Percentiles rank a stretch among this genome's conserved stretches.
Evolutionary conservation across 2,329 filamentous ascomycete species (phyloP).

Genomic region (Chalaropsis thielavioides): DNA sequence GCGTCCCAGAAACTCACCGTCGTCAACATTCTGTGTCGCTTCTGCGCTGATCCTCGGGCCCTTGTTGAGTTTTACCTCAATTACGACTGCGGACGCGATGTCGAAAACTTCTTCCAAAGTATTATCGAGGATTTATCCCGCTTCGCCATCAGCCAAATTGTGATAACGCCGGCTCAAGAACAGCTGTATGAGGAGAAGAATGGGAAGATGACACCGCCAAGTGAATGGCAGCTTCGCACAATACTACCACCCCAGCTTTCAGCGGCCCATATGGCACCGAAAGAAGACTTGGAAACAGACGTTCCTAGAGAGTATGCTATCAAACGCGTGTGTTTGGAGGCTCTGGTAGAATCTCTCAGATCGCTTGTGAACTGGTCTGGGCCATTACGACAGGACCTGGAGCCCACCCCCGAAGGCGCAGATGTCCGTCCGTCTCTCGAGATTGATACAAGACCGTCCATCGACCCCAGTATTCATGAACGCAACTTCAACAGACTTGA

Average conservation of each 20-base stretch:
- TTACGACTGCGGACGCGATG: slow-evolving; percentile 89
- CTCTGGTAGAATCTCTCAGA: slow-evolving; percentile 71
- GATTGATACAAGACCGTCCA: slow-evolving; percentile 39
- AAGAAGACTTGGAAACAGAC: slow-evolving; percentile 48
- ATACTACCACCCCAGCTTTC: slow-evolving; percentile 77
- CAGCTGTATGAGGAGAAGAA: slow-evolving; percentile 74
- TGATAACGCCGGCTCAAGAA: slow-evolving; percentile 62
- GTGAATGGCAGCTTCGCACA: slow-evolving; percentile 77
- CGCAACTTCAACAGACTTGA: slow-evolving; percentile 45
- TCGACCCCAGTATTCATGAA: slow-evolving; percentile 52
- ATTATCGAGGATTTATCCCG: slow-evolving; percentile 88
- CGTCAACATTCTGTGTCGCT: slow-evolving; percentile 66
- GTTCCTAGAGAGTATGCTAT: slow-evolving; percentile 81
- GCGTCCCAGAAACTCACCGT: slow-evolving; percentile 87
- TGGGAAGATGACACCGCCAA: slow-evolving; percentile 41
- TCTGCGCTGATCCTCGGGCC: slow-evolving; percentile 74
- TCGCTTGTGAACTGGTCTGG: slow-evolving; percentile 88
- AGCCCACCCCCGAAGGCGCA: slow-evolving; percentile 23
- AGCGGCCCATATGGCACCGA: slow-evolving; percentile 54
- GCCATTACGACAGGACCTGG: slow-evolving; percentile 44
- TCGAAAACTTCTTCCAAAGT: slow-evolving; percentile 94
- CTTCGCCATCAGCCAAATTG: slow-evolving; percentile 65
- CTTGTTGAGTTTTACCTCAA: slow-evolving; percentile 94
- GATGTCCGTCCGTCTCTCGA: slow-evolving; percentile 29
- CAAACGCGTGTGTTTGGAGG: slow-evolving; percentile 79